Conservation (phyloP, 2,329 filamentous ascomycete genomes). For the Neocatenulostroma microsporum region DNA sequence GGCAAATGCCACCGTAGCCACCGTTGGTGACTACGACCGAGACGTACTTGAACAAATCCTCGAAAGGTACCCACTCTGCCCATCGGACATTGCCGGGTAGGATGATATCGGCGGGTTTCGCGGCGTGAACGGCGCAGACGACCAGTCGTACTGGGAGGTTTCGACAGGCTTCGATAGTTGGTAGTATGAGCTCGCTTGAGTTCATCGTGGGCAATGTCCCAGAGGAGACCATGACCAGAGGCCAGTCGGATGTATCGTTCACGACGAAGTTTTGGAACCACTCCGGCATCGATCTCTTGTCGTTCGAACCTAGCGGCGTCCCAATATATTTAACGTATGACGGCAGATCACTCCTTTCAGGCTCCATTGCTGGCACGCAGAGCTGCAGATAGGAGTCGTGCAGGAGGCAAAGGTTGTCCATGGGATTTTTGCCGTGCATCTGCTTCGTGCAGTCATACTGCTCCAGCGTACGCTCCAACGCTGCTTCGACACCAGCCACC, state of each 20-base stretch:
- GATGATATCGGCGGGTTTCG: constrained; percentile 21
- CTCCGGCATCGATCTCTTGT: constrained; percentile 29
- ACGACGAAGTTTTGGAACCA: constrained; percentile 42
- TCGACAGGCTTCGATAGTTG: constrained; percentile 39
- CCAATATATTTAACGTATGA: constrained; percentile 40
- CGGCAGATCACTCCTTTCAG: constrained; percentile 31
- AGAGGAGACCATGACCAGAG: constrained; percentile 42
- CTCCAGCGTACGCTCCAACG: constrained; percentile 1
- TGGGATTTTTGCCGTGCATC: constrained; percentile 6
- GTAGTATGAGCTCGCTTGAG: constrained; percentile 38
- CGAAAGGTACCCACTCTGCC: constrained; percentile 44
- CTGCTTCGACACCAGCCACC: constrained; percentile 25
- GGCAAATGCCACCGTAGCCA: constrained; percentile 43
- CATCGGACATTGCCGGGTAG: constrained; percentile 39
- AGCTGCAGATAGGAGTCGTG: constrained; percentile 28
- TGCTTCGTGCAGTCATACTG: constrained; percentile 6
- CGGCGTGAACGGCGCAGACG: constrained; percentile 30
- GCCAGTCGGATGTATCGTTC: constrained; percentile 32
- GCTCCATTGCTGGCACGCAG: constrained; percentile 32
- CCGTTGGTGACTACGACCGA: constrained; percentile 43
- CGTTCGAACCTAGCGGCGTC: constrained; percentile 15
- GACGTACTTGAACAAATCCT: constrained; percentile 37
- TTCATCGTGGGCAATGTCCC: constrained; percentile 37
- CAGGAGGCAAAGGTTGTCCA: constrained; percentile 20
- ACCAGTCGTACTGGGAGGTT: constrained; percentile 35